Evolutionary conservation across 176 grass and related monocot genomes (phyloP).

Genomic region (Miscanthus lutarioriparius): DNA sequence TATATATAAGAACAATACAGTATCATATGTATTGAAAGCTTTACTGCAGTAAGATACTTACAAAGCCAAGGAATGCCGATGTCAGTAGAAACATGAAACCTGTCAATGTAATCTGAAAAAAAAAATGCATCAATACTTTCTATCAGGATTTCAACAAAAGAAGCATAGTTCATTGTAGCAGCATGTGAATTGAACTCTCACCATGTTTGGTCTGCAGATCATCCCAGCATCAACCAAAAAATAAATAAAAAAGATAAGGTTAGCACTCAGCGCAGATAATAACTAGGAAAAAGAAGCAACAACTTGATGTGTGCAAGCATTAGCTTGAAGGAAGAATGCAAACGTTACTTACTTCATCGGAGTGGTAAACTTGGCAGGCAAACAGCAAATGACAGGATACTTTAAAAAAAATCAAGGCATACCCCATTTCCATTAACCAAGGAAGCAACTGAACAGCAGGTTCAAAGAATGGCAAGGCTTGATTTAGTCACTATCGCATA

Average conservation of each 20-base stretch:
- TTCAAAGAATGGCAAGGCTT: not conserved
- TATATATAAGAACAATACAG: not conserved
- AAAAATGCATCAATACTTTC: not conserved
- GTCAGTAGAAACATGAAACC: conserved; percentile 84
- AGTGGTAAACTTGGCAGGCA: not conserved
- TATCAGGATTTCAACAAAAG: conserved; percentile 27
- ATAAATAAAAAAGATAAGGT: conserved; percentile 15
- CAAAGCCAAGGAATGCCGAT: conserved; percentile 88
- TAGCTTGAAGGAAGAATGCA: not conserved
- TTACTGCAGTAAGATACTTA: conserved; percentile 48
- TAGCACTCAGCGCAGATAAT: conserved; percentile 24
- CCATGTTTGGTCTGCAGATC: conserved; percentile 82
- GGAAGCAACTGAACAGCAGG: not conserved
- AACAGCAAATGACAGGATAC: not conserved
- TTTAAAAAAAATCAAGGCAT: not conserved
- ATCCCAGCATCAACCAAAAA: conserved; percentile 17
- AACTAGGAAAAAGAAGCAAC: not conserved
- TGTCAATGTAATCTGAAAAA: conserved; percentile 78
- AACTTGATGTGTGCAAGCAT: not conserved
- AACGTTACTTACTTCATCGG: not conserved
- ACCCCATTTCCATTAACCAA: not conserved
- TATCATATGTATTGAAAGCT: not conserved
- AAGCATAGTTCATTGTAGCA: not conserved
- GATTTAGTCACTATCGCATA: not conserved
- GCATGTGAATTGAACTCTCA: conserved; percentile 37